Base-by-base conservation (phyloP, 2,329 filamentous ascomycete species). In the Botrytis elliptica region DNA sequence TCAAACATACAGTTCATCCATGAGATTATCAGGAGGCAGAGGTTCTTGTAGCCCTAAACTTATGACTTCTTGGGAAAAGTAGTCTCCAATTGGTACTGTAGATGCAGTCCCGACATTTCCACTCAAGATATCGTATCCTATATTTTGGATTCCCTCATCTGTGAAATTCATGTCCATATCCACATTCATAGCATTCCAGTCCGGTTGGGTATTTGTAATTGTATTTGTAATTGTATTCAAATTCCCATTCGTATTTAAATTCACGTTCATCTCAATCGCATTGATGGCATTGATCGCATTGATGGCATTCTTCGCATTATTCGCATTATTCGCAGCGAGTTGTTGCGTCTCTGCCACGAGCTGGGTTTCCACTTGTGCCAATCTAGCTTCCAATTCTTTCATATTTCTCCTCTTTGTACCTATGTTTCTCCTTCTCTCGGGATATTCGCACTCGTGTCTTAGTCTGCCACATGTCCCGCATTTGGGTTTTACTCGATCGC, bases 331-430 rank as follows among this genome's bases (percentile, higher is more conserved):
- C 42, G 71, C 73, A 33, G 71, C 36, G 25, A 44, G 29, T 20
- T 72, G 71, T 68, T 78, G 77, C 33, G 75, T 65, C 63, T 80
- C 78, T 63, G 75, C 73, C 90, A 90, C 74, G 88, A 91, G 82
- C 91, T 93, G 75, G 94, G 86, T 76, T 94, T 87, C 64, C 88
- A 93, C 83, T 96, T 95, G 55, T 95, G 93, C 84, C 81, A 98
- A 85, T 80, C 95, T 89, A 76, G 93, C 93, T 82, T 98, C 95
- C 73, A 98, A 85, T 81, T 96, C 92, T 84, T 93, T 96, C 75
- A 97, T 95, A 82, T 97, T 97, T 77, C 93, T 91, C 79, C 94
- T 87, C 85, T 97, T 97, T 33, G 93, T 92, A 7, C 93, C 92
- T 72, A 93, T 93, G 84, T 97, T 97, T 83, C 93, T 91, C 80